phyloP scores from a whole-genome alignment of 1,139 yeast genomes.

The Blastobotrys ciferrii region DNA sequence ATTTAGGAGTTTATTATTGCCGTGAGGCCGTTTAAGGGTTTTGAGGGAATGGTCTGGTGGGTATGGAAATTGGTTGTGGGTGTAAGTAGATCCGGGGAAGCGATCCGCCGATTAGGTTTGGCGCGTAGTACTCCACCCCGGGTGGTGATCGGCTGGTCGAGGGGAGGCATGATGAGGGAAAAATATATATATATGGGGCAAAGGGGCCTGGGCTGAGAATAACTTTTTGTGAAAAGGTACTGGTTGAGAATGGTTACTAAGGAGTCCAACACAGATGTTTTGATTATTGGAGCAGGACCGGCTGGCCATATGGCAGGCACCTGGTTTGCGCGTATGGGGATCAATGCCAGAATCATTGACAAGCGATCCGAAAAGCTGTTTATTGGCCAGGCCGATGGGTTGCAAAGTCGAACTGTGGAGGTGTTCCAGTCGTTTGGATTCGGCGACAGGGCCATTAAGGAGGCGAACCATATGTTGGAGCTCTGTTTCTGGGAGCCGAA shows the following conservation, averaged over 20 bases:
- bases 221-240: not conserved
- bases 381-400: constrained; percentile 43
- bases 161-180: not conserved
- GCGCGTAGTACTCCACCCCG: not conserved
- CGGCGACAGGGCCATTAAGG: constrained; percentile 36
- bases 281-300: constrained; percentile 43
- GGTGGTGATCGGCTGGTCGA: not conserved
- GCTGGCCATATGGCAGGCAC: constrained; percentile 38
- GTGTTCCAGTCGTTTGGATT: constrained; percentile 38
- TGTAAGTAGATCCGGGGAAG: not conserved
- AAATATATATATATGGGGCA: not conserved
- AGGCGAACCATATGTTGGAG: constrained; percentile 36
- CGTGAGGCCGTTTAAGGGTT: too few relatives aligned
- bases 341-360: constrained; percentile 36
- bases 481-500: constrained; percentile 27
- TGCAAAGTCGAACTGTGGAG: constrained; percentile 39
- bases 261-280: constrained; percentile 38
- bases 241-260: constrained; percentile 10
- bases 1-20: too few relatives aligned
- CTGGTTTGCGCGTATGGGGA: constrained; percentile 38
- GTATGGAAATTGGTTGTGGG: too few relatives aligned
- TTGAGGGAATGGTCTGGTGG: too few relatives aligned
- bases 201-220: not conserved
- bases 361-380: constrained; percentile 35
- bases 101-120: not conserved